Conservation (phyloP, 148 eudicot species). For the Bassia scoparia region DNA sequence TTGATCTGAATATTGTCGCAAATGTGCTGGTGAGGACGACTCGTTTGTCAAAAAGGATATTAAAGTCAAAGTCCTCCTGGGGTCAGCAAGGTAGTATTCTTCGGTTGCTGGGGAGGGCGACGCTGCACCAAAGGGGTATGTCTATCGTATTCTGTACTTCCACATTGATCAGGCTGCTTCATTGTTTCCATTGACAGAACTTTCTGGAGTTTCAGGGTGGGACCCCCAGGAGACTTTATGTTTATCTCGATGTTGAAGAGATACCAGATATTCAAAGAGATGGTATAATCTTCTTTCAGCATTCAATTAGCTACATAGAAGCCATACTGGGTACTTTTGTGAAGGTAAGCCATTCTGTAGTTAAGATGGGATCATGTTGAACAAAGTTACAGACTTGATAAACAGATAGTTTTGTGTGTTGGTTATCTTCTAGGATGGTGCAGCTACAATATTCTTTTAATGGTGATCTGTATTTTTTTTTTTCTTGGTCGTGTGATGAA, state of each 20-base stretch:
- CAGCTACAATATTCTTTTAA: background rate
- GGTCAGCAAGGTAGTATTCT: slow-evolving; percentile 88
- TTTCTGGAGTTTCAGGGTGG: slow-evolving; percentile 45
- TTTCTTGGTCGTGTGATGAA: background rate
- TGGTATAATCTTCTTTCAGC: slow-evolving; percentile 82
- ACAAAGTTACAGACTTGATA: background rate
- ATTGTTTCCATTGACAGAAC: slow-evolving; percentile 5
- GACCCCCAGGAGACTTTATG: slow-evolving; percentile 96
- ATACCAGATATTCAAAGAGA: slow-evolving; percentile 93
- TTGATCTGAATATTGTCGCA: slow-evolving; percentile 79
- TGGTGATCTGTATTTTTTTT: background rate
- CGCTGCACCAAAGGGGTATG: slow-evolving; percentile 97
- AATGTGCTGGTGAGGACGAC: slow-evolving; percentile 93
- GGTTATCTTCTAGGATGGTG: too few species aligned
- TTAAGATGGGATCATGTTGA: background rate
- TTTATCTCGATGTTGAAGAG: slow-evolving; percentile 84
- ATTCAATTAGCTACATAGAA: slow-evolving; percentile 71
- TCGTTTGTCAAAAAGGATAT: slow-evolving; percentile 78
- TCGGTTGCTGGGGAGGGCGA: slow-evolving; percentile 98
- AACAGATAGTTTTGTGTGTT: slow-evolving; percentile 5
- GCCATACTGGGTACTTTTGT: slow-evolving; percentile 86
- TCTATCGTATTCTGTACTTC: slow-evolving; percentile 4
- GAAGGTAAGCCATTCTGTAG: slow-evolving; percentile 45
- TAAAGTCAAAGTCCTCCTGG: slow-evolving; percentile 98
- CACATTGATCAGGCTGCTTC: background rate